Base-by-base conservation (phyloP, 257 asterid species). In the Capsicum chinense region DNA sequence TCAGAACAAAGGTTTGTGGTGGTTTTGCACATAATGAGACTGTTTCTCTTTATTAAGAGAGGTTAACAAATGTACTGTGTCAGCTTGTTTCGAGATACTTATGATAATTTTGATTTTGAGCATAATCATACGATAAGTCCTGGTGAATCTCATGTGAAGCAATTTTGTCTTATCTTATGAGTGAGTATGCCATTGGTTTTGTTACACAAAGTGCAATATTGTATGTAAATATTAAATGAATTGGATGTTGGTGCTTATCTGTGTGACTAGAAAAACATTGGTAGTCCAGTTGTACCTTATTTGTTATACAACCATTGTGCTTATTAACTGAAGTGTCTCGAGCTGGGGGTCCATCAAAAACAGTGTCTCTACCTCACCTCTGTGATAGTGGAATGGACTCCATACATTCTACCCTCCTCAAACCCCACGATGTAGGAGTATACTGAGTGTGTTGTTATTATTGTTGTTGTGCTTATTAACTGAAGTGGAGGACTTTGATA, bases 401-500 rank as follows among this genome's bases (percentile, higher is more conserved):
- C 33, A 26, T 26, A 26, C 33, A 26, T 26, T 26, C 33, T 26
- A 26, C 33, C 33, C 33, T 26, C 33, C 33, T 1, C 33, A 26
- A 26, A 26, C 33, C 33, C 33, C 33, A 26, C 33, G 33, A 26
- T 26, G 33, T 26, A 26, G 33, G 33, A 26, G 33, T 26, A 26
- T 26, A 26, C 33, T 26, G 33, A 1, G 33, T 26, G 33, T 26
- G 33, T 26, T 26, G 33, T 1, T 26, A 26, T 26, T 26, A 26
- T 26, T 26, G 33, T 26, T 26, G 33, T 26, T 26, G 33, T 26
- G 33, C 33, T 26, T 26, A 26, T 26, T 68, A 48, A 47, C 62
- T 47, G 83, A 76, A 74, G 78, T 79, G 85, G 84, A 63, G 39
- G 33, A 39, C 84, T 81, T 79, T 70, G 37, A 79, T 80, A 81